Evolutionary conservation across 2,329 filamentous ascomycete species (phyloP).

Genomic region (Cytospora piceae): DNA sequence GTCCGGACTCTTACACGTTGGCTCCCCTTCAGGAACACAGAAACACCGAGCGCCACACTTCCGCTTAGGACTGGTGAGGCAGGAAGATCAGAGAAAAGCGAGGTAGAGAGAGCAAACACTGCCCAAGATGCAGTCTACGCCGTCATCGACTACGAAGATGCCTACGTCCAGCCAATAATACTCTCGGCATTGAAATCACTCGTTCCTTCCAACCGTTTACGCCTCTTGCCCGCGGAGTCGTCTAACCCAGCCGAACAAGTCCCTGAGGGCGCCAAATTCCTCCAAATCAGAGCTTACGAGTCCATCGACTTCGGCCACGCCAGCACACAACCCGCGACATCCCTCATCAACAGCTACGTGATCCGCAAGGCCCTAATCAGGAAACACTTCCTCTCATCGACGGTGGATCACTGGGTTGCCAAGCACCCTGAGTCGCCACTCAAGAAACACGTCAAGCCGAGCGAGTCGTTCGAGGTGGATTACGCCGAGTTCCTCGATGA

Average conservation of each 20-base stretch:
- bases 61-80: conserved; percentile 31
- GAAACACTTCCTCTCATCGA: conserved; percentile 90
- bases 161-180: conserved; percentile 87
- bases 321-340: conserved; percentile 61
- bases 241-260: conserved; percentile 39
- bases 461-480: conserved; percentile 89
- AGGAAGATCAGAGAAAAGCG: conserved; percentile 28
- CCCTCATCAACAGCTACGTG: conserved; percentile 85
- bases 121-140: conserved; percentile 61
- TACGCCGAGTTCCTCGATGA: conserved; percentile 97
- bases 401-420: conserved; percentile 80
- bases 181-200: conserved; percentile 68
- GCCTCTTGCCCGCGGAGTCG: conserved; percentile 54
- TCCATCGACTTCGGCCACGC: conserved; percentile 81
- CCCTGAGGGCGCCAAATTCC: conserved; percentile 49
- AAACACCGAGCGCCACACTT: conserved; percentile 10
- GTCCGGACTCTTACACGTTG: conserved; percentile 41
- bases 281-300: conserved; percentile 89
- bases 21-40: conserved; percentile 31
- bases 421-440: conserved; percentile 79
- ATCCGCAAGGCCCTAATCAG: conserved; percentile 95
- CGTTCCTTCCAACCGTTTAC: conserved; percentile 59
- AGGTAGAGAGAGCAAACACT: conserved; percentile 31
- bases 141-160: conserved; percentile 81
- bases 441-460: conserved; percentile 71